Conservation (phyloP, 345 rosid species). For the Heritiera fomes region DNA sequence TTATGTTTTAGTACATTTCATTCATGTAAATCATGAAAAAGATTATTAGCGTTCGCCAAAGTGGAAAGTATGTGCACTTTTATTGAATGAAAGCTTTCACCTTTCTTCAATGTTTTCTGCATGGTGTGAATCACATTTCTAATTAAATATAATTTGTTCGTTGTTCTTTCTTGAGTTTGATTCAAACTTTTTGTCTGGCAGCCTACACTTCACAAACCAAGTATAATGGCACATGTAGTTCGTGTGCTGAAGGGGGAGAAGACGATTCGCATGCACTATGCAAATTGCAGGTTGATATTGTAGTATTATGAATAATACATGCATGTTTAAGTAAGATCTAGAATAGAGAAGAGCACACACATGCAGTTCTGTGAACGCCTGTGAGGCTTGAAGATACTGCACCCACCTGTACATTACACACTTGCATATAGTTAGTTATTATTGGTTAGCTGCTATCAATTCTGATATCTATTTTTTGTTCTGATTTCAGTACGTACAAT, state of each 20-base stretch:
- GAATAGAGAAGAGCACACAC: not conserved
- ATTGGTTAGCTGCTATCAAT: not conserved
- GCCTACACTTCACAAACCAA: slow-evolving; percentile 99
- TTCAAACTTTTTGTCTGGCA: slow-evolving; percentile 40
- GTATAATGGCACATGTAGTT: slow-evolving; percentile 95
- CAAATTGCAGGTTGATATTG: slow-evolving; percentile 87
- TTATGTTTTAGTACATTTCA: not conserved
- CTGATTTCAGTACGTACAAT: slow-evolving; percentile 80
- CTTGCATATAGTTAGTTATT: slow-evolving; percentile 10
- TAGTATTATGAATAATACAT: not conserved
- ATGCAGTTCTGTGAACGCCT: not conserved
- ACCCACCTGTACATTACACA: not conserved
- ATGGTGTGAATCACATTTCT: not conserved
- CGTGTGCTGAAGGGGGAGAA: slow-evolving; percentile 92
- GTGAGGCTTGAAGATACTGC: not conserved
- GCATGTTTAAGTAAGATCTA: not conserved
- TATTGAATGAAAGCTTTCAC: not conserved
- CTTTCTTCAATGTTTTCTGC: not conserved
- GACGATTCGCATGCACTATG: slow-evolving; percentile 98
- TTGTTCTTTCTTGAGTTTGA: slow-evolving; percentile 23
- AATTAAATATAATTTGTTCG: slow-evolving; percentile 2
- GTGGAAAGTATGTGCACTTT: not conserved
- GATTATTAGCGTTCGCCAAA: not conserved
- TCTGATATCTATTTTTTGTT: slow-evolving; percentile 17
- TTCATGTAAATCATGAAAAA: not conserved